These are phyloP conservation scores for Daldinia childiae DNA, from an alignment of 495 filamentous ascomycete genomes.

Conservation along the genomic window DNA sequence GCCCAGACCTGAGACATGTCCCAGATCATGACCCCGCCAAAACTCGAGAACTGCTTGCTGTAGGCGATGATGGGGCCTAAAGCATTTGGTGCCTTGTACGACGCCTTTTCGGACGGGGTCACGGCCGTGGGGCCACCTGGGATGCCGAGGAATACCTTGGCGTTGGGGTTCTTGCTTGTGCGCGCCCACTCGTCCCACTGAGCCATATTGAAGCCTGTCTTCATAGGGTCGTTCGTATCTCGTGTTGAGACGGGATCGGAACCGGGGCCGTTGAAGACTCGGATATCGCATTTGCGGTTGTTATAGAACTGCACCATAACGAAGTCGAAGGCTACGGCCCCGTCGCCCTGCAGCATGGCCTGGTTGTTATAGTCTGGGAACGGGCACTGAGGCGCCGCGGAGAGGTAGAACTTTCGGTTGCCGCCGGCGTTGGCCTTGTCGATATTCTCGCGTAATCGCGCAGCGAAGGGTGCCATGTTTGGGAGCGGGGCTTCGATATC, in stretches of 20 bases:
- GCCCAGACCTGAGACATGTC: slow-evolving; percentile 68
- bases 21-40: slow-evolving; percentile 79
- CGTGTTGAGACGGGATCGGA: background rate
- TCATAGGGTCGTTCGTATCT: slow-evolving; percentile 51
- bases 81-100: slow-evolving; percentile 59
- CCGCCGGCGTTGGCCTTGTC: slow-evolving; percentile 53
- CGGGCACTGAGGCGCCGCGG: slow-evolving; percentile 65
- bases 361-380: slow-evolving; percentile 64
- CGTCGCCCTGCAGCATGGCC: slow-evolving; percentile 56
- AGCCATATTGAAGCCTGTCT: slow-evolving; percentile 70
- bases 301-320: slow-evolving; percentile 75
- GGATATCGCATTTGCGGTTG: slow-evolving; percentile 69
- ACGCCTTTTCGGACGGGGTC: slow-evolving; percentile 61
- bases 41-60: slow-evolving; percentile 62
- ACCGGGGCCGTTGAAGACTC: slow-evolving; percentile 50
- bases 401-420: slow-evolving; percentile 61
- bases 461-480: slow-evolving; percentile 64
- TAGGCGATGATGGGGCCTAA: slow-evolving; percentile 62
- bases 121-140: slow-evolving; percentile 68
- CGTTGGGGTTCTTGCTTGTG: slow-evolving; percentile 65
- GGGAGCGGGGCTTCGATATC: slow-evolving; percentile 48
- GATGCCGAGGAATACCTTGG: slow-evolving; percentile 72
- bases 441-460: slow-evolving; percentile 62
- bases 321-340: slow-evolving; percentile 66
- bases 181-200: slow-evolving; percentile 79